phyloP scores from a whole-genome alignment of 176 grass and related monocot species.

The Eragrostis nindensis region DNA sequence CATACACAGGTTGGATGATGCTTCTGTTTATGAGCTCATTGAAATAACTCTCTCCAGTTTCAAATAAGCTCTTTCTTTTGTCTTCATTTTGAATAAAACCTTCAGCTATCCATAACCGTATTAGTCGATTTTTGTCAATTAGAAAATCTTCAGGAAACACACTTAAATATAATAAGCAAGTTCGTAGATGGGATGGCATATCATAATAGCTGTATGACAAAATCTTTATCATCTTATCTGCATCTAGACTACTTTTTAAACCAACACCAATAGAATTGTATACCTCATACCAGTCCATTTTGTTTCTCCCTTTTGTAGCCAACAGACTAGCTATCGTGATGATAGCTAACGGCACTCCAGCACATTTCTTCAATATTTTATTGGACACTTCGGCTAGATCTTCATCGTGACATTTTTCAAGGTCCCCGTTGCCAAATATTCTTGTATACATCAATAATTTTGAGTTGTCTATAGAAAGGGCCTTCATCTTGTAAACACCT shows the following conservation, averaged over 20 bases:
- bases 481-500: not conserved
- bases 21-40: no score
- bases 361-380: slow-evolving; percentile 16
- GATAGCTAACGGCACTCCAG: slow-evolving; percentile 30
- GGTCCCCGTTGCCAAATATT: not conserved
- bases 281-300: slow-evolving; percentile 1
- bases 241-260: not conserved
- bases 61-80: no score
- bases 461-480: not conserved
- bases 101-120: no score
- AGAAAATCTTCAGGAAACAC: no score
- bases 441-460: not conserved
- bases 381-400: not conserved
- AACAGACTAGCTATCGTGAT: slow-evolving; percentile 20
- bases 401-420: not conserved
- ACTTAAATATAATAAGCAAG: no score
- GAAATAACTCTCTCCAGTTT: no score
- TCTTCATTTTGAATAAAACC: no score
- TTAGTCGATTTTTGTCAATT: no score
- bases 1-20: no score
- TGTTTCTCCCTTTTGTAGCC: not conserved
- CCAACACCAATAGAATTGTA: slow-evolving; percentile 19
- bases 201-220: no score
- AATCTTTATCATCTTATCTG: slow-evolving; percentile 26
- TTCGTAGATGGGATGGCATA: no score